Base-by-base conservation (phyloP, 179 eudicot species). In the Camellia oleifera region DNA sequence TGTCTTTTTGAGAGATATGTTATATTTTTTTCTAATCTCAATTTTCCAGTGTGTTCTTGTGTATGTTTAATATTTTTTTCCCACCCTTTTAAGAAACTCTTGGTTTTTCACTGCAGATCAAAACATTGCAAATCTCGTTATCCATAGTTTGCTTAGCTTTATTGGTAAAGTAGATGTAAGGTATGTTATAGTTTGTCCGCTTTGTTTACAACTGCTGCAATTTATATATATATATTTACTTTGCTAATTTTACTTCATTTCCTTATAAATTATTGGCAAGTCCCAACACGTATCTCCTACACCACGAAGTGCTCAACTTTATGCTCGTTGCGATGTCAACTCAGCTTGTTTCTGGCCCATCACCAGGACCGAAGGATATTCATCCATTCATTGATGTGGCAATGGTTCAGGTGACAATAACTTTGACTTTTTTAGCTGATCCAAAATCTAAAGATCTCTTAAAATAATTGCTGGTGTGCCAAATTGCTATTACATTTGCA, bases 341-440 rank as follows among this genome's bases (percentile, higher is more conserved):
- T 83, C 98, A 94, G 88, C 98, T 96, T 88, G 90, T 90, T 78
- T 91, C 90, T 82, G 95, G 91, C 85, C 93, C 98, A 82, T 92
- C 98, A 42, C 91, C 92, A 17, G 94, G 93, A 81, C 93, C 91
- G 50, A 82, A 87, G 78, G 98, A 91, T 86, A 71, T 81, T 74
- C 93, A 96, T 75, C 97, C 98, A 46, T 92, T 96, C 75, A 84
- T 88, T n/a, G 92, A 94, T 82, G 93, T 93, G 52, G 86, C 91
- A 50, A 96, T 96, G 97, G 80, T 72, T 87, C 96, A 96, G 94
- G 99, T 94, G 84, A 78, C 20, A 46, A 79, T 44, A 60, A 23
- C 61, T 46, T 15, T 20, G 60, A 50, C 57, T 12, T 54, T 26
- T 53, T 72, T 26, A 32, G 66, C 5, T 72, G 54, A 11, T 79